Evolutionary conservation across 306 rosid genomes (phyloP), one percentile per base, ranked within the genome.

Genomic region (Chamaecrista fasciculata): DNA sequence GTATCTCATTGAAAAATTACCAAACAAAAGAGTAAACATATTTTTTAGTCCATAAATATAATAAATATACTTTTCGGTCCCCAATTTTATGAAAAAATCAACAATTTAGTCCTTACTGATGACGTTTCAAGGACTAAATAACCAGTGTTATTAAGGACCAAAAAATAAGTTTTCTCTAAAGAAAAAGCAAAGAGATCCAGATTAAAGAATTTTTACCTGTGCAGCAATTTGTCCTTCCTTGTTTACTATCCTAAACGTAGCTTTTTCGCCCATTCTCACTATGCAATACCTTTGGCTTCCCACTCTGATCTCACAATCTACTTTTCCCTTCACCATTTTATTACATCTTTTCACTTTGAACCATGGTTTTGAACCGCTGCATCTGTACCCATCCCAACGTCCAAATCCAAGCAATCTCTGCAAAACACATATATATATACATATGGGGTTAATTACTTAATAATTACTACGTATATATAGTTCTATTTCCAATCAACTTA

Each of bases 301-400:
- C 6, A 80, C 89, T 51, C 44, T 83, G 14, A 93, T 82, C 56
- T 81, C 53, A 58, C 96, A 93, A 2, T 77, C 80, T 36, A 78
- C 71, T 74, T 79, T 80, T 43, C 91, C 82, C 47, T 40, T 78
- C 11, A 77, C 70, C 83, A 77, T 51, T 29, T 72, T 73, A 49
- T 76, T 34, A 46, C 79, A 72, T 72, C 74, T 94, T 75, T 69
- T 84, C 12, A 82, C 98, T 72, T 84, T 74, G 74, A 94, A 94
- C 73, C 83, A 82, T 1, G 92, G 81, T 75, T 77, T 62, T 1
- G 64, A 73, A 51, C 46, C 65, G 18, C 46, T 72, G 75, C 79
- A 53, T 81, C 73, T 88, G 61, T 75, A 76, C 6, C 91, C 98
- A 62, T 87, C 82, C 98, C 98, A 93, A 16, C 83, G 44, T 56